A percentile compares a stretch with the other conserved stretches of the same genome.
Conservation (phyloP, 495 filamentous ascomycete genomes). For the Aspergillus coremiiformis region DNA sequence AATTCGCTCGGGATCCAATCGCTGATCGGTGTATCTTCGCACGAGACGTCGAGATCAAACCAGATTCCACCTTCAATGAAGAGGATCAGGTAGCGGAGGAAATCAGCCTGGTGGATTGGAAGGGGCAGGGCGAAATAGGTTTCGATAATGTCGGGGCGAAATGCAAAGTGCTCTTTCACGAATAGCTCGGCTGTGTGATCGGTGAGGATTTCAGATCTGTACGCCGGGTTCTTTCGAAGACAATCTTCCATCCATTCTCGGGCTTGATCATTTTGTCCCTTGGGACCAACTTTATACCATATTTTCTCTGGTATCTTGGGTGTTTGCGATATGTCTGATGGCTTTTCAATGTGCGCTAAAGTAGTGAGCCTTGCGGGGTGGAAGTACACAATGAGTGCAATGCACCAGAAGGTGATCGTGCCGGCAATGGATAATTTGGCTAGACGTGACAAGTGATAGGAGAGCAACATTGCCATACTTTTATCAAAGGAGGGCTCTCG, state of each 20-base stretch:
- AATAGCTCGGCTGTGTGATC: slow-evolving; percentile 26
- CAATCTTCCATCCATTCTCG: slow-evolving; percentile 17
- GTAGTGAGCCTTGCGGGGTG: too few relatives aligned
- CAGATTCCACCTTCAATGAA: slow-evolving; percentile 38
- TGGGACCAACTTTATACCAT: slow-evolving; percentile 27
- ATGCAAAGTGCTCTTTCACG: slow-evolving; percentile 21
- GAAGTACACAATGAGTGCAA: too few relatives aligned
- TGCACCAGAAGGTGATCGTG: too few relatives aligned
- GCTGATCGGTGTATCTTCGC: slow-evolving; percentile 23
- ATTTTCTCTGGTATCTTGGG: slow-evolving; percentile 16
- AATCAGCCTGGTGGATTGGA: slow-evolving; percentile 33
- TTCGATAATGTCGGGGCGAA: slow-evolving; percentile 17
- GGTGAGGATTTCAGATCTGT: slow-evolving; percentile 31
- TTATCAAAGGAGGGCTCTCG: too few relatives aligned
- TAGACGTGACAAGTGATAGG: too few relatives aligned
- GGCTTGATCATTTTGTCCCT: slow-evolving; percentile 9
- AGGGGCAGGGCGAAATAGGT: slow-evolving; percentile 23
- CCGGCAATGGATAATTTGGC: too few relatives aligned
- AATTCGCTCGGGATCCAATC: slow-evolving; percentile 32
- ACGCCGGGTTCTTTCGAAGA: slow-evolving; percentile 21
- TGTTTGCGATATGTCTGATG: too few relatives aligned
- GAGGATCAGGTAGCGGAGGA: slow-evolving; percentile 36
- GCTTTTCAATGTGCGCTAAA: too few relatives aligned
- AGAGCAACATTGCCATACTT: too few relatives aligned
- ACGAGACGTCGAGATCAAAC: slow-evolving; percentile 36